Evolutionary conservation across 2,329 filamentous ascomycete genomes (phyloP).

Genomic region (Ilyonectria sp.): DNA sequence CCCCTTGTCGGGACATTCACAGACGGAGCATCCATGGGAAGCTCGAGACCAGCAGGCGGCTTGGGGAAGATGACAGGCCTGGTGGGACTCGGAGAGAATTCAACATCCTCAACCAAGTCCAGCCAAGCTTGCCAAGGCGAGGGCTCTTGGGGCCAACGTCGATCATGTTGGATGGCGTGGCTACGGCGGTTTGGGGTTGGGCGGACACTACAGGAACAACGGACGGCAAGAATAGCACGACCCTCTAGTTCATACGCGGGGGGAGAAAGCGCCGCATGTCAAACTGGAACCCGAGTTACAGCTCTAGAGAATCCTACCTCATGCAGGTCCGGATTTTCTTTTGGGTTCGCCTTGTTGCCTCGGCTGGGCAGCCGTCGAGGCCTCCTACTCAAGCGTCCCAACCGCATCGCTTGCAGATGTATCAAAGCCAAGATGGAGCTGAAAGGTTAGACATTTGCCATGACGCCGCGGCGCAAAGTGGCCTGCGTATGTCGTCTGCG

Average conservation of each 20-base stretch:
- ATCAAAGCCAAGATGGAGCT: conserved; percentile 3
- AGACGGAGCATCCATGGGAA: neutral
- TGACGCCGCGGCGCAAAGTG: neutral
- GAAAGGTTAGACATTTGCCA: neutral
- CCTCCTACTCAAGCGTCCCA: neutral
- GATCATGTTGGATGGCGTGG: too few relatives aligned
- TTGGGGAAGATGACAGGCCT: too few relatives aligned
- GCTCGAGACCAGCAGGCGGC: too few relatives aligned
- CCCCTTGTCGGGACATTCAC: neutral
- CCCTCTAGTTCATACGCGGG: too few relatives aligned
- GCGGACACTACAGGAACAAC: too few relatives aligned
- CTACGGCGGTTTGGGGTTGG: too few relatives aligned
- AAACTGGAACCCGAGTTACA: neutral
- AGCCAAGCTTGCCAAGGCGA: too few relatives aligned
- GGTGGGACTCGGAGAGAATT: too few relatives aligned
- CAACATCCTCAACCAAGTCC: too few relatives aligned
- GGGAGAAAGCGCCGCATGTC: neutral
- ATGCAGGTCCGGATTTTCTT: neutral
- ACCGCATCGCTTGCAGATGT: neutral
- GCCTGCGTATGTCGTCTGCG: neutral
- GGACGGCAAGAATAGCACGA: too few relatives aligned
- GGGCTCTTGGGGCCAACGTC: too few relatives aligned
- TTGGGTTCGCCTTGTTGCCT: neutral
- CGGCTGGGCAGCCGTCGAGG: neutral
- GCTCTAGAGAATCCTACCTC: neutral